Evolutionary conservation across 2,329 filamentous ascomycete species (phyloP).

Genomic region (Fusarium pseudocircinatum): DNA sequence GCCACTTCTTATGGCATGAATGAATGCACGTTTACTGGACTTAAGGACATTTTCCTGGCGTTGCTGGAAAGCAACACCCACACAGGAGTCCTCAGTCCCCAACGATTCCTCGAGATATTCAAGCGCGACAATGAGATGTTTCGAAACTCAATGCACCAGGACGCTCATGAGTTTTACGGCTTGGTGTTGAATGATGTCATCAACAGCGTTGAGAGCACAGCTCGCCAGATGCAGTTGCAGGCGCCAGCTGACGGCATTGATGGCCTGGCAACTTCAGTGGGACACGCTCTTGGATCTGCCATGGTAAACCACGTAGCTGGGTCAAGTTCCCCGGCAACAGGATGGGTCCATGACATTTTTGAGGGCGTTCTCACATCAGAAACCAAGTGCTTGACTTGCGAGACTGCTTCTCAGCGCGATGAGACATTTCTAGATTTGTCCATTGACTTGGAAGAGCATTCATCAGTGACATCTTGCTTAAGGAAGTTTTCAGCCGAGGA

Average conservation of each 20-base stretch:
- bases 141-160: constrained; percentile 95
- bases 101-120: constrained; percentile 92
- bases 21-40: constrained; percentile 90
- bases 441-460: constrained; percentile 94
- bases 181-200: constrained; percentile 96
- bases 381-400: constrained; percentile 95
- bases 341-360: constrained; percentile 98
- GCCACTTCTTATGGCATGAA: constrained; percentile 87
- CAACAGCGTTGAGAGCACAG: constrained; percentile 89
- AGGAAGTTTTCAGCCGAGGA: constrained; percentile 97
- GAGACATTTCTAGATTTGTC: constrained; percentile 96
- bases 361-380: constrained; percentile 95
- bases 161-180: constrained; percentile 97
- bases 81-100: constrained; percentile 90
- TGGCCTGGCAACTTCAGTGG: constrained; percentile 62
- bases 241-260: constrained; percentile 41
- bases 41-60: constrained; percentile 96
- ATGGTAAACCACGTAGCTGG: constrained; percentile 52
- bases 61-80: constrained; percentile 83
- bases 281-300: constrained; percentile 48
- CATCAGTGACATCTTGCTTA: constrained; percentile 94
- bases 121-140: constrained; percentile 98
- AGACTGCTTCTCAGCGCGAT: constrained; percentile 93
- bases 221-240: constrained; percentile 66
- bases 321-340: constrained; percentile 69